Base-by-base conservation (phyloP, 805 yeast species). In the Nakazawaea wyomingensis region DNA sequence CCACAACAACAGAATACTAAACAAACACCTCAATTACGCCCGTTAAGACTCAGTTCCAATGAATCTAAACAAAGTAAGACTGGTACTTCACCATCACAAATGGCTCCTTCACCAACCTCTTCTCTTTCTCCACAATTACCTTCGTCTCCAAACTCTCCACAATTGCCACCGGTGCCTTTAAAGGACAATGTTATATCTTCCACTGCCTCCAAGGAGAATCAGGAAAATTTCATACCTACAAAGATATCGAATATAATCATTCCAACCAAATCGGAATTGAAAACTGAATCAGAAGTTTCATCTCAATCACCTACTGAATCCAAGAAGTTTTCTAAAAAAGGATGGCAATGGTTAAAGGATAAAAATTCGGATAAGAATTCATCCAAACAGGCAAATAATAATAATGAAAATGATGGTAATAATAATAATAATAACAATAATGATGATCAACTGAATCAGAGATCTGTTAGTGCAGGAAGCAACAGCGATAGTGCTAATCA, bases 341-440 rank as follows among this genome's bases (percentile, higher is more conserved):
- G 46, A 13, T 49, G 52, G 52, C 37, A 31, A 14, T 47, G 46
- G 47, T 31, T 49, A 29, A 49, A 47, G 34, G 52, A 47, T 21
- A 48, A 35, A 19, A 32, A 13, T 30, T 27, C 35, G 5, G 42
- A 43, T 3, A 43, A 34, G n/a, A 16, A 24, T 19, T 18, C 16
- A 7, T 17, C 40, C 9, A 37, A 37, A 14, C n/a, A n/a, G n/a
- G n/a, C n/a, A n/a, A 27, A 33, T 26, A 30, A 30, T 13, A 33
- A 41, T 24, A n/a, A 21, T 11, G 17, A 17, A 6, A 11, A 11
- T 5, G 3, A 13, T 9, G 30, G 22, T 4, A 30, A 27, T 5
- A 27, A 33, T 26, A 30, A 30, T 13, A 33, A 41, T 24, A n/a
- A 21, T 11, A 14, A 17, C 4, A 11, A 11, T 5, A 3, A 13